These are phyloP conservation scores for Hypericum androsaemum DNA, from an alignment of 345 rosid species.

Conservation along the genomic window DNA sequence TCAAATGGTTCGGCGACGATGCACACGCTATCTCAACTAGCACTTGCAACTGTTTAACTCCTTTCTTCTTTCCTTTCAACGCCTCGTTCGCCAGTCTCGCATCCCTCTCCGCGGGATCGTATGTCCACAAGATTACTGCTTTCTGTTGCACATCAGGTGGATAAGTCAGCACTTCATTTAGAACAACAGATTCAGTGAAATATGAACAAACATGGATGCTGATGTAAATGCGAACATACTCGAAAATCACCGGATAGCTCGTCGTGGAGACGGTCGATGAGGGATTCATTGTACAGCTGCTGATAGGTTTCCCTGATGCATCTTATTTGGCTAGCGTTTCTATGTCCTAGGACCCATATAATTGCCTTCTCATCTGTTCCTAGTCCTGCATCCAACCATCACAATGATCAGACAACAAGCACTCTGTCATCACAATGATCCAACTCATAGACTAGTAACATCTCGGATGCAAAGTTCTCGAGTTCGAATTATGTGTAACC, in stretches of 20 bases:
- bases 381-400: constrained; percentile 34
- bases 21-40: constrained; percentile 77
- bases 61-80: constrained; percentile 32
- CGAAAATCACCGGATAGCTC: constrained; percentile 78
- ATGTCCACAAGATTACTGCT: constrained; percentile 60
- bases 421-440: neutral
- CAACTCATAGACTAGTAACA: neutral
- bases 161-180: neutral
- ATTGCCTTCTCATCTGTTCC: constrained; percentile 70
- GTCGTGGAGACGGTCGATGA: constrained; percentile 44
- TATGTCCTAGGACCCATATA: constrained; percentile 47
- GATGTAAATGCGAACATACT: constrained; percentile 26
- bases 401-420: neutral
- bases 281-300: constrained; percentile 50
- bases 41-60: constrained; percentile 36
- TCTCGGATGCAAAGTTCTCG: no score
- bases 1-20: constrained; percentile 59
- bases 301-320: constrained; percentile 51
- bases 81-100: constrained; percentile 59
- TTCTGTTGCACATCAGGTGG: constrained; percentile 33
- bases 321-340: constrained; percentile 69
- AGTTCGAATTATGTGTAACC: no score
- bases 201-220: neutral
- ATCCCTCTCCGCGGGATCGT: constrained; percentile 78
- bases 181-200: neutral